Conservation (phyloP, 805 yeast genomes). For the Saccharomycodes ludwigii region DNA sequence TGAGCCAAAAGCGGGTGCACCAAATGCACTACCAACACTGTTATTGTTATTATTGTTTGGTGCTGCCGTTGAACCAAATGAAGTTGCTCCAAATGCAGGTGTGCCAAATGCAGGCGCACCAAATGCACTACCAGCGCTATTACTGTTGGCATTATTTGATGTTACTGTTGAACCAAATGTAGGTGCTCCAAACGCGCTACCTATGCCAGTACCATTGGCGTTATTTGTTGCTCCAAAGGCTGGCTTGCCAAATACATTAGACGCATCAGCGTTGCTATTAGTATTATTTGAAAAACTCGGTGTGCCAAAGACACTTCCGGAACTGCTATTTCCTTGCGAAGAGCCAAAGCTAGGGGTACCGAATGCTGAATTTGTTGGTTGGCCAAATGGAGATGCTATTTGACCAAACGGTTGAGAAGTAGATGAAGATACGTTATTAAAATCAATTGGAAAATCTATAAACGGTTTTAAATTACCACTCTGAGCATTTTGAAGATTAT, state of each 20-base stretch:
- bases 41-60: slow-evolving; percentile 1
- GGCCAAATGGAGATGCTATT: slow-evolving; percentile 8
- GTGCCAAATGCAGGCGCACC: slow-evolving; percentile 13
- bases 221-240: slow-evolving; percentile 7
- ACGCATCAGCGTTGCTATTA: slow-evolving; percentile 6
- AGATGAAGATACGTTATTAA: slow-evolving; percentile 14
- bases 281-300: slow-evolving; percentile 7
- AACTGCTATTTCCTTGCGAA: too few species aligned
- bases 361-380: slow-evolving; percentile 7
- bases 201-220: not conserved
- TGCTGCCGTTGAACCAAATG: slow-evolving; percentile 11
- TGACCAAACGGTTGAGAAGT: slow-evolving; percentile 9
- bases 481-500: slow-evolving; percentile 15
- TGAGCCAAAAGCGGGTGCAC: slow-evolving; percentile 12
- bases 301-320: slow-evolving; percentile 4
- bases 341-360: not conserved
- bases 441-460: slow-evolving; percentile 23
- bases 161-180: slow-evolving; percentile 13
- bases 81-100: slow-evolving; percentile 15
- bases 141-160: not conserved
- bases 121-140: slow-evolving; percentile 11
- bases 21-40: slow-evolving; percentile 8
- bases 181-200: slow-evolving; percentile 11
- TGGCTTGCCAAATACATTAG: slow-evolving; percentile 10
- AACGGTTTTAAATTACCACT: slow-evolving; percentile 19